Conservation (phyloP, 192 early-diverging fungal genomes). For the Rhizophagus prolifer region DNA sequence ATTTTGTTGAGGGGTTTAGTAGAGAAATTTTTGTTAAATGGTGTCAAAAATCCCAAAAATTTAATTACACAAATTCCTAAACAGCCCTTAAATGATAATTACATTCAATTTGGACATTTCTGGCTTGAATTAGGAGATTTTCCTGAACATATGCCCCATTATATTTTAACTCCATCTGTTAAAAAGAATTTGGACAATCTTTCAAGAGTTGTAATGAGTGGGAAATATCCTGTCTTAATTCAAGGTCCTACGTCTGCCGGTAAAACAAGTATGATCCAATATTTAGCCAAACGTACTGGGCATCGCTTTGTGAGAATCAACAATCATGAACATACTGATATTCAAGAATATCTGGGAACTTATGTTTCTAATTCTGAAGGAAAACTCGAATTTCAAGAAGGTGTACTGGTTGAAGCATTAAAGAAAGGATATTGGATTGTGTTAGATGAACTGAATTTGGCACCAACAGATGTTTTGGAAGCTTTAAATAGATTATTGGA, state of each 20-base stretch:
- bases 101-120: conserved; percentile 82
- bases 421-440: conserved; percentile 97
- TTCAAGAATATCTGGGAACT: conserved; percentile 96
- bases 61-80: conserved; percentile 63
- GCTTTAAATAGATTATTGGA: conserved; percentile 96
- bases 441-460: conserved; percentile 97
- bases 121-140: conserved; percentile 70
- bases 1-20: conserved; percentile 52
- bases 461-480: conserved; percentile 97
- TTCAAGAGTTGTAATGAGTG: conserved; percentile 87
- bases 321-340: conserved; percentile 98
- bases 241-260: conserved; percentile 98
- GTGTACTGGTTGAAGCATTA: conserved; percentile 90
- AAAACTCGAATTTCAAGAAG: conserved; percentile 92
- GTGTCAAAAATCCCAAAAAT: conserved; percentile 51
- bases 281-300: conserved; percentile 86
- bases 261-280: conserved; percentile 98
- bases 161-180: conserved; percentile 89
- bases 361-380: conserved; percentile 84
- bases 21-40: conserved; percentile 57
- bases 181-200: conserved; percentile 81
- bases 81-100: conserved; percentile 41
- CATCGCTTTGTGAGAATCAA: conserved; percentile 97
- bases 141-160: conserved; percentile 50
- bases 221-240: conserved; percentile 91